Base-by-base conservation (phyloP, 495 filamentous ascomycete species). In the Corynascus novoguineensis region DNA sequence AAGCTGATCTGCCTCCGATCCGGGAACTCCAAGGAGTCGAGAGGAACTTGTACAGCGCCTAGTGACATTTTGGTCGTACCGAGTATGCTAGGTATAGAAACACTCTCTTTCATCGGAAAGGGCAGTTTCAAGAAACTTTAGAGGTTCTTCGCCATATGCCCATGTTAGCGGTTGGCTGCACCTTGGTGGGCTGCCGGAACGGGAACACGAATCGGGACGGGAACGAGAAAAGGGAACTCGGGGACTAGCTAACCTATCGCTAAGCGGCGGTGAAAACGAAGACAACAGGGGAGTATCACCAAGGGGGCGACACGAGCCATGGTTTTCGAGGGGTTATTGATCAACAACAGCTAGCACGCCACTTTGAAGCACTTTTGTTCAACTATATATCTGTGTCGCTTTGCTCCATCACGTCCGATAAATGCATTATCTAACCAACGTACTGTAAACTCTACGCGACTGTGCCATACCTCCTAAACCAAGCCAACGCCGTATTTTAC, bases 11-110 rank as follows among this genome's bases (percentile, higher is more conserved):
- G 45, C 45, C 54, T 57, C 46, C 46, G 54, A 15, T 57, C 9
- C 45, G 45, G 54, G 45, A 57, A 57, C 45, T 57, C 54, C 46
- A 57, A 50, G 21, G 54, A 57, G 54, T 57, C 45, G 34, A 57
- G 54, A 57, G 54, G 45, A 50, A 57, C 54, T 50, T 31, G 46
- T 21, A 57, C 29, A 57, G 34, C 45, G 45, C 54, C 54, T 25
- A 57, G 54, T 14, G 46, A 57, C 46, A 57, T 57, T 42, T 57
- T 57, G 34, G 19, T 49, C 10, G 45, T 42, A 42, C 32, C 19
- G 34, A 21, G 54, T 57, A 49, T 49, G 17, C 32, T 9, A 38
- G 48, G 28, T 12, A 34, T 24, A 14, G 21, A 51, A 15, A 57
- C 45, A 38, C 25, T 32, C 17, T 37, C 31, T 49, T 8, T 49